Conservation (phyloP, 1,284 basidiomycete genomes). For the Porphyrellus sp. region DNA sequence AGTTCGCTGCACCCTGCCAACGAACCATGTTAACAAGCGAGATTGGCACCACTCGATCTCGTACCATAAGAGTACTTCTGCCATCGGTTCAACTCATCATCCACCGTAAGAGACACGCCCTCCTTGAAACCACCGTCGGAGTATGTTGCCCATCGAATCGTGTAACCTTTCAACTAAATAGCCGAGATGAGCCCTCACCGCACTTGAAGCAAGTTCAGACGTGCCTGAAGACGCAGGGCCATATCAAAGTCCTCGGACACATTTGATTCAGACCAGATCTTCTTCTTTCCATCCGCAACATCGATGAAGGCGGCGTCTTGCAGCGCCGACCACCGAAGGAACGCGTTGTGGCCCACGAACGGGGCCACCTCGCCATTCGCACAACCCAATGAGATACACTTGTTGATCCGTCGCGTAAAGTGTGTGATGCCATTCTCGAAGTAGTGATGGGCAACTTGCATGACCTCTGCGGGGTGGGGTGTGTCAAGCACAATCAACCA, state of each 20-base stretch:
- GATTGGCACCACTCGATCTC: conserved; percentile 32
- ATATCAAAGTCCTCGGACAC: conserved; percentile 89
- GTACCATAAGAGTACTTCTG: conserved; percentile 86
- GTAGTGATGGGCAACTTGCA: conserved; percentile 84
- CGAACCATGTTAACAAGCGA: conserved; percentile 15
- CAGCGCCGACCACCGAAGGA: conserved; percentile 80
- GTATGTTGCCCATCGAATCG: conserved; percentile 82
- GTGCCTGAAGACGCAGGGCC: conserved; percentile 46
- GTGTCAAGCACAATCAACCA: neutral
- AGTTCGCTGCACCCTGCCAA: conserved; percentile 53
- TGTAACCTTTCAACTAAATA: conserved; percentile 57
- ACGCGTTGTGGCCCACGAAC: conserved; percentile 87
- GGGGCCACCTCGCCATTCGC: conserved; percentile 81
- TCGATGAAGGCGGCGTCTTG: conserved; percentile 78
- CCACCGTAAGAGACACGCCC: conserved; percentile 78
- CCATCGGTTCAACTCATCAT: conserved; percentile 82
- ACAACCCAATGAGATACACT: conserved; percentile 69
- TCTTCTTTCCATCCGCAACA: conserved; percentile 49
- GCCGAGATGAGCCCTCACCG: neutral
- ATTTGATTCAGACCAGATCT: conserved; percentile 82
- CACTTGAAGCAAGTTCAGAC: neutral
- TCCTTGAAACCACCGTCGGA: conserved; percentile 81
- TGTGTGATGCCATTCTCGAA: conserved; percentile 86
- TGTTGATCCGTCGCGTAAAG: conserved; percentile 79
- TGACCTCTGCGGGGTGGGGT: conserved; percentile 51